Evolutionary conservation across 2,329 filamentous ascomycete species (phyloP).

Genomic region (Aspergillus phoenicis): DNA sequence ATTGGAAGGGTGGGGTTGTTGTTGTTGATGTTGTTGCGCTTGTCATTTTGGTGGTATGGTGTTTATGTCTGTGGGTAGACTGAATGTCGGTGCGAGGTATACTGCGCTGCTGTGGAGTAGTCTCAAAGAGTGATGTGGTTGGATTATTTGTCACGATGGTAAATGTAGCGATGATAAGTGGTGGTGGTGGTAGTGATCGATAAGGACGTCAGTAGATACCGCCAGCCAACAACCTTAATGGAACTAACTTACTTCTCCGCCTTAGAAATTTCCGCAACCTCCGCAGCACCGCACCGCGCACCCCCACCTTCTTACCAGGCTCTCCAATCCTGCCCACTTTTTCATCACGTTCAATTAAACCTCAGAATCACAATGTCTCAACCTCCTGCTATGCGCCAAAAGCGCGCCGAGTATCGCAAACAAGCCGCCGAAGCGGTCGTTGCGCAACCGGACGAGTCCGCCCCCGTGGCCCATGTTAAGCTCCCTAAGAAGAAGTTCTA

Average conservation of each 20-base stretch:
- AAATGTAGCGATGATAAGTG: not conserved
- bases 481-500: conserved; percentile 96
- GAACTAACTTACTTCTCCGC: not conserved
- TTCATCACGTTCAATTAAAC: not conserved
- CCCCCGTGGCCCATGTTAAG: conserved; percentile 49
- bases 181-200: not conserved
- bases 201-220: not conserved
- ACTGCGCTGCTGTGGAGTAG: not conserved
- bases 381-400: conserved; percentile 43
- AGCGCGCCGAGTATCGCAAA: conserved; percentile 67
- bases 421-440: conserved; percentile 41
- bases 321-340: not conserved
- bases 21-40: conserved; percentile 3
- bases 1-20: conserved; percentile 36
- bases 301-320: not conserved
- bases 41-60: not conserved
- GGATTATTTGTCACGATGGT: no score
- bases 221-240: not conserved
- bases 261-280: conserved; percentile 6
- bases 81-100: not conserved
- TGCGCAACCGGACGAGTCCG: conserved; percentile 24
- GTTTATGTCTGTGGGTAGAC: not conserved
- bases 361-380: conserved; percentile 6
- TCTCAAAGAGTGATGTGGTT: no score
- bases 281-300: not conserved